Evolutionary conservation across 352 stramenopile species (phyloP).

Genomic region (Pythium inflatum): DNA sequence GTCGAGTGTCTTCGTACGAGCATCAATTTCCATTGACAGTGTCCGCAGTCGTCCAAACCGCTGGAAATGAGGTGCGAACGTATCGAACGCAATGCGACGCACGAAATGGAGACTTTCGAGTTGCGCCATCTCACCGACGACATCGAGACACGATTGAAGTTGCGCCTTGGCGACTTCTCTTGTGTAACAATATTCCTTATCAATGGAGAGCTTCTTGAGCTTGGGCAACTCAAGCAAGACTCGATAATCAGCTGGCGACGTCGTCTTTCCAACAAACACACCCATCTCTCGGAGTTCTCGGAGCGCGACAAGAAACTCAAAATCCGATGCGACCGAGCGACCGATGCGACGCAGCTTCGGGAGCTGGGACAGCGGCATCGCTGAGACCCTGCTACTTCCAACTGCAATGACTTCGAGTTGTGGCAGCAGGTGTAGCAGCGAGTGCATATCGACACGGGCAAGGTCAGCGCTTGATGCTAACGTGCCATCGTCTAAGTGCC

Average conservation of each 20-base stretch:
- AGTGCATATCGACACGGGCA: not conserved
- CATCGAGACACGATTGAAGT: not conserved
- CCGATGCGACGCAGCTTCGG: not conserved
- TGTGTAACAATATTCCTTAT: not conserved
- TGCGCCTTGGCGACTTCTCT: not conserved
- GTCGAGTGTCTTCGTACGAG: not conserved
- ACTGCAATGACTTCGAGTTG: not conserved
- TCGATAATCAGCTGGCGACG: not conserved
- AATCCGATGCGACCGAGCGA: not conserved
- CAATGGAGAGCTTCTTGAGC: not conserved
- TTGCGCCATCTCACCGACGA: not conserved
- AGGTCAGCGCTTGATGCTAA: not conserved
- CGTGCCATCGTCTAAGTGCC: not conserved
- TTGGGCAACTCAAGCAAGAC: not conserved
- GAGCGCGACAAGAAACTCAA: not conserved
- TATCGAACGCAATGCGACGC: not conserved
- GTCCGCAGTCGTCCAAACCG: not conserved
- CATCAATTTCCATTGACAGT: not conserved
- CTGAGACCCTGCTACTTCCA: not conserved
- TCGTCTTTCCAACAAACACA: not conserved
- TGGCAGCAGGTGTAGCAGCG: not conserved
- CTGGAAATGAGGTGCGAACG: not conserved
- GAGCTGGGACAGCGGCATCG: not conserved
- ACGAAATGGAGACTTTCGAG: not conserved
- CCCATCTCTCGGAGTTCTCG: not conserved